Evolutionary conservation across 2,329 filamentous ascomycete species (phyloP).

Genomic region (Diaporthe citriasiana): DNA sequence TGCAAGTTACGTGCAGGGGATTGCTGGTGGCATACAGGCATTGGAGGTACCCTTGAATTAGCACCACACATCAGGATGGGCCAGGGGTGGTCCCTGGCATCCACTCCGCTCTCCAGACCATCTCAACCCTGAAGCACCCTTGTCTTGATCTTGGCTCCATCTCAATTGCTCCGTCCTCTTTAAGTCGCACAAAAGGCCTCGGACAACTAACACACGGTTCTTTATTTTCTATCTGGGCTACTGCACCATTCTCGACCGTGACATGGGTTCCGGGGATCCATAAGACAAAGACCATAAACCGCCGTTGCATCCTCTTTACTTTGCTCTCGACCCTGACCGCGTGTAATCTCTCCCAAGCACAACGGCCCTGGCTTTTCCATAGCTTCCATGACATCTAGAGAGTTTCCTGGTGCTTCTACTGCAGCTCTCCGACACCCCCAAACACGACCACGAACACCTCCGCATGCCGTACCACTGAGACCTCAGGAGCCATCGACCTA

Average conservation of each 20-base stretch:
- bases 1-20: constrained; percentile 37
- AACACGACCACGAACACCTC: constrained; percentile 60
- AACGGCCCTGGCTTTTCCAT: constrained; percentile 16
- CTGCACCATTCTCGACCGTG: constrained; percentile 47
- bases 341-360: constrained; percentile 27
- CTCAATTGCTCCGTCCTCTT: constrained; percentile 59
- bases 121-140: constrained; percentile 57
- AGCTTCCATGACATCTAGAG: constrained; percentile 40
- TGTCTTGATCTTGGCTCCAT: constrained; percentile 56
- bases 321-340: constrained; percentile 7
- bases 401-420: constrained; percentile 50
- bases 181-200: constrained; percentile 66
- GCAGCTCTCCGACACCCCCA: constrained; percentile 62
- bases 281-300: constrained; percentile 39
- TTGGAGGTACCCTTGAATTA: constrained; percentile 54
- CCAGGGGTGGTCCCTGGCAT: constrained; percentile 53
- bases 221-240: constrained; percentile 40
- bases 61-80: constrained; percentile 55
- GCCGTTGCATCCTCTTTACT: constrained; percentile 43
- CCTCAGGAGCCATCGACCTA: constrained; percentile 60
- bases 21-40: constrained; percentile 50
- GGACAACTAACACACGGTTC: constrained; percentile 48
- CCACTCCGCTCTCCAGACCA: constrained; percentile 51
- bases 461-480: constrained; percentile 65
- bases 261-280: constrained; percentile 36